phyloP scores from a whole-genome alignment of 495 filamentous ascomycete genomes.

The Penicillium cataractarum region DNA sequence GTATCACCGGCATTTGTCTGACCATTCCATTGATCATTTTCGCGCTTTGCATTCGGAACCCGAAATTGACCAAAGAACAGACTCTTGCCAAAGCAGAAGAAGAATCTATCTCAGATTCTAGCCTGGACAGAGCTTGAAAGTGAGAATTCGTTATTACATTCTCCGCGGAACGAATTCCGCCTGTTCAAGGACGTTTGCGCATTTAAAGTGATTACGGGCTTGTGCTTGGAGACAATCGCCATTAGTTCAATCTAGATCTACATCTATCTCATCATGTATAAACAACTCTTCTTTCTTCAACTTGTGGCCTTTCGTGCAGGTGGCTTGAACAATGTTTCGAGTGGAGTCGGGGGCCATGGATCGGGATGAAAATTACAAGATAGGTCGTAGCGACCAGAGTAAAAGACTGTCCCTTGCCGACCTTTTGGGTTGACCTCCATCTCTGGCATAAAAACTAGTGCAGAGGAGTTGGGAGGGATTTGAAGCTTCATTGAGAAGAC shows the following conservation, averaged over 20 bases:
- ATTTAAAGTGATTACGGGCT: neutral
- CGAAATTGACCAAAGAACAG: constrained; percentile 50
- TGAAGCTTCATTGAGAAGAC: constrained; percentile 6
- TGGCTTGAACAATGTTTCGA: constrained; percentile 3
- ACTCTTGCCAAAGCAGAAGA: constrained; percentile 45
- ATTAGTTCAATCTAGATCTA: neutral
- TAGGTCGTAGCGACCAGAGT: neutral
- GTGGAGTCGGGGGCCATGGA: neutral
- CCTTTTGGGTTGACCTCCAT: neutral
- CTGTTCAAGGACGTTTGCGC: neutral
- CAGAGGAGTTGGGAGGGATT: constrained; percentile 5
- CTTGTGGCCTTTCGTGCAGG: neutral
- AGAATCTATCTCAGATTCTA: neutral
- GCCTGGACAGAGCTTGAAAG: neutral
- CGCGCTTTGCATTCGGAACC: constrained; percentile 45
- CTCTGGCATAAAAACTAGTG: constrained; percentile 4
- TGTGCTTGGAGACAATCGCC: neutral
- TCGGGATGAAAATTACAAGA: neutral
- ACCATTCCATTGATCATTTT: constrained; percentile 51
- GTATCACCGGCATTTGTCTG: constrained; percentile 54
- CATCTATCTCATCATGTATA: neutral
- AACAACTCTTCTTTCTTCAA: neutral
- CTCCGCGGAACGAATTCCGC: neutral
- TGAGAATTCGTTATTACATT: too few relatives aligned
- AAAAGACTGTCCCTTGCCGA: neutral